Evolutionary conservation across 306 rosid genomes (phyloP), one percentile per base, ranked within the genome.

Genomic region (Erythrophleum fordii): DNA sequence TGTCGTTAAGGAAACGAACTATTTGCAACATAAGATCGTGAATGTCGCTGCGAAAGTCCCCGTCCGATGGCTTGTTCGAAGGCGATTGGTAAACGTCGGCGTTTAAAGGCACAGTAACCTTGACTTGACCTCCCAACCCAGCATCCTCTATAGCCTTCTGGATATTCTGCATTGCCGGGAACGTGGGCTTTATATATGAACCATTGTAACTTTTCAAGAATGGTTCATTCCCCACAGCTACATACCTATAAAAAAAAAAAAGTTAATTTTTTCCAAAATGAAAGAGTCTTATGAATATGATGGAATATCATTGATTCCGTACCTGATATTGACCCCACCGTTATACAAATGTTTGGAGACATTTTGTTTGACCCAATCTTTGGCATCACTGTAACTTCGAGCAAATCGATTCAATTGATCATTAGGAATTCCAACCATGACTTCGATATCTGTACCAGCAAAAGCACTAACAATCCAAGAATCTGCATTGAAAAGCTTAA

Each of bases 211-310:
- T 86, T 48, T 67, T 29, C 82, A 95, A 88, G 81, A 91, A 95
- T 0, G 99, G 85, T 28, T 95, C 97, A 42, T 93, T 93, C 44
- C 99, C 97, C 45, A 95, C 99, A 0, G 87, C 92, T 6, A 90
- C 85, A 18, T 91, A 90, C 78, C 97, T 95, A 56, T 51, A 59
- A 23, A 2, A 22, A 7, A 8, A 22, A 22, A 23, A 1, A 22
- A 23, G 64, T 12, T 25, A 58, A 55, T 22, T 23, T 18, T 2
- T 17, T 8, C 23, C 58, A 52, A 18, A n/a, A 52, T 52, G 12
- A 14, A 14, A 45, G 49, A 45, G 49, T 3, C 49, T 45, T 2
- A 29, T 23, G 8, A 17, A 51, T 25, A 7, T 20, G 28, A 28
- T 13, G 39, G 12, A 14, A 29, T 1, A 20, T 26, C 3, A 62